phyloP scores from a whole-genome alignment of 2,329 filamentous ascomycete genomes.

The Niveomyces coronatus region DNA sequence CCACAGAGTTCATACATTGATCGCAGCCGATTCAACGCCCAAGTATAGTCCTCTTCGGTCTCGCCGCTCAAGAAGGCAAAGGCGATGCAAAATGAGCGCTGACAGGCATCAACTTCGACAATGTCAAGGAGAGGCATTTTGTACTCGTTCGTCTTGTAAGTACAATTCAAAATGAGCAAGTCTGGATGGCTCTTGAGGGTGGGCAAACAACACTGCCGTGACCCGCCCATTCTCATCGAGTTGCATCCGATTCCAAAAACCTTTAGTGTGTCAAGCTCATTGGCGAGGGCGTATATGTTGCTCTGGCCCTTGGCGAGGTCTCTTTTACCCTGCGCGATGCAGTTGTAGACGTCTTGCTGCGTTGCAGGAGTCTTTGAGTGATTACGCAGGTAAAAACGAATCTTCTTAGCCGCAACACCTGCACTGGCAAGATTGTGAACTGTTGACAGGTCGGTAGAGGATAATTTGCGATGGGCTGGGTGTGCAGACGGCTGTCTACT shows the following conservation, averaged over 20 bases:
- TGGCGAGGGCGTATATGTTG: constrained; percentile 13
- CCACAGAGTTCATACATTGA: constrained; percentile 12
- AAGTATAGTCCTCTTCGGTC: constrained; percentile 13
- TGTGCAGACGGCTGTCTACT: constrained; percentile 6
- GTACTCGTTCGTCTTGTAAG: constrained; percentile 18
- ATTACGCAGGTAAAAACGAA: constrained; percentile 10
- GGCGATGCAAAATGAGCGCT: constrained; percentile 15
- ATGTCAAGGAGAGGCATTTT: constrained; percentile 16
- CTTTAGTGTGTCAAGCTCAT: constrained; percentile 11
- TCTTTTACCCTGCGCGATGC: constrained; percentile 11
- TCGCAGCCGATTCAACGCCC: constrained; percentile 13
- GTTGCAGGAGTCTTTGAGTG: constrained; percentile 12
- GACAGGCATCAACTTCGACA: constrained; percentile 13
- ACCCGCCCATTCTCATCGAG: constrained; percentile 11
- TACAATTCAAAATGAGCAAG: constrained; percentile 16
- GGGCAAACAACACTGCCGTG: constrained; percentile 15
- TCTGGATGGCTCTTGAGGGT: too few relatives aligned
- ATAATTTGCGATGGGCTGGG: constrained; percentile 7
- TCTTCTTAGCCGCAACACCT: constrained; percentile 12
- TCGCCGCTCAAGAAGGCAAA: constrained; percentile 16
- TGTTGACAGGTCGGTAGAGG: constrained; percentile 1
- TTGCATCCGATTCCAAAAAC: constrained; percentile 14
- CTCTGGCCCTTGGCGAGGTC: constrained; percentile 13
- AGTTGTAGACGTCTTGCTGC: constrained; percentile 15
- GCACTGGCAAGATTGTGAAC: constrained; percentile 9